Conservation (phyloP, 1,284 basidiomycete genomes). For the Leccinum subrobustum region DNA sequence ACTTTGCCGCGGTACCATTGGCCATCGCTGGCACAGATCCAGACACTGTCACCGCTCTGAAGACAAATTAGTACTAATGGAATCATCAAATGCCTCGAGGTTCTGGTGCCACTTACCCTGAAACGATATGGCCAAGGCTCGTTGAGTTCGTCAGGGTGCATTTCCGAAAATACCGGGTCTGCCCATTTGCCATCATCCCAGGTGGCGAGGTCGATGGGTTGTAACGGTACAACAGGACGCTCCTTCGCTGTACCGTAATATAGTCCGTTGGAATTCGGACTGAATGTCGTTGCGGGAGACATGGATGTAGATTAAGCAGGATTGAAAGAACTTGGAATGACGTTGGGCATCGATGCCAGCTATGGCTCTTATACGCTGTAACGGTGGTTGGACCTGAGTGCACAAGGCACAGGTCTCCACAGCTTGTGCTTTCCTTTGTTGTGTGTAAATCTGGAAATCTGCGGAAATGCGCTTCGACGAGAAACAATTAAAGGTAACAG, state of each 20-base stretch:
- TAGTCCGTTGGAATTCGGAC: neutral
- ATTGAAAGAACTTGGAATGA: neutral
- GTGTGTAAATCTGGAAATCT: conserved; percentile 6
- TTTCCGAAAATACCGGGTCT: conserved; percentile 22
- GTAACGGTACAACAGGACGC: conserved; percentile 11
- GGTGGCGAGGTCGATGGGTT: conserved; percentile 24
- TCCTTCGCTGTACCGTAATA: neutral
- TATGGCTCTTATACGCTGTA: conserved; percentile 22
- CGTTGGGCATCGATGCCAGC: neutral
- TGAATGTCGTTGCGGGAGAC: neutral
- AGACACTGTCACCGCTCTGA: conserved; percentile 50
- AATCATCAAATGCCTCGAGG: neutral
- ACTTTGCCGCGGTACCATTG: conserved; percentile 52
- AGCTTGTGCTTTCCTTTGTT: conserved; percentile 25
- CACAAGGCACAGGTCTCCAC: conserved; percentile 14
- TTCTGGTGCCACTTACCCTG: conserved; percentile 34
- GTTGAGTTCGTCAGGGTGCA: conserved; percentile 45
- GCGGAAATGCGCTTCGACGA: conserved; percentile 15
- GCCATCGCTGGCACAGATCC: conserved; percentile 48
- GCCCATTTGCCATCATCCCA: conserved; percentile 29
- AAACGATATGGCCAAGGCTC: conserved; percentile 57
- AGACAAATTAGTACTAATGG: neutral
- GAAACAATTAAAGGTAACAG: conserved; percentile 15
- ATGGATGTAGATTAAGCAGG: conserved; percentile 3
- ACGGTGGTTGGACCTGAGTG: conserved; percentile 3